Evolutionary conservation across 1,284 basidiomycete genomes (phyloP), one percentile per base, ranked within the genome.

Genomic region (Leccinum fuscescens): DNA sequence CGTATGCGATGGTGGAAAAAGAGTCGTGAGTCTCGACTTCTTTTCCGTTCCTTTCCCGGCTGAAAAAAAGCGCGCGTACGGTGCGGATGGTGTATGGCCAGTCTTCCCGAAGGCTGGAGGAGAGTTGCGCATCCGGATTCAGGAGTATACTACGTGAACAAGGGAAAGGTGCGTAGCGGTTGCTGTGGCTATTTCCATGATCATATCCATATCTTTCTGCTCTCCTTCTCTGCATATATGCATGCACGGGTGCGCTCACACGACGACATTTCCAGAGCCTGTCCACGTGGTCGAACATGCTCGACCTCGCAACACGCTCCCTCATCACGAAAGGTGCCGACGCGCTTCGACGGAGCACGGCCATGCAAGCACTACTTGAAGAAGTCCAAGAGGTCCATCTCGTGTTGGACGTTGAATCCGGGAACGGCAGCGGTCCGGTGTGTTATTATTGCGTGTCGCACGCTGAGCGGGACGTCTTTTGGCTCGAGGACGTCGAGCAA

Each of bases 361-460:
- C 62, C 4, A 55, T 65, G 12, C 62, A 60, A 29, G 42, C 53
- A 4, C 6, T 62, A 5, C 58, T 59, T 52, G 50, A 63, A 22
- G 58, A 64, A 7, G 20, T 7, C 17, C 56, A 68, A 6, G 50
- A 62, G 4, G 56, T 66, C 9, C 56, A 53, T 6, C 15, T 71
- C 2, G 66, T 74, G 15, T 48, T 71, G 53, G 55, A 67, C n/a
- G 62, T 57, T 3, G 1, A 44, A 44, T 0, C n/a, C 11, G 11
- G 11, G 9, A 20, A n/a, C 17, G 17, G 42, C 6, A 20, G n/a
- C 17, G 2, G 42, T 17, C 22, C n/a, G 17, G 8, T 44, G 9
- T 17, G 42, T 17, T 72, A 72, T 57, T 74, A 72, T 54, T 71
- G 71, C 29, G 69, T 69, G 9, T 75, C 71, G 20, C 70, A 72